Evolutionary conservation across 1,139 yeast genomes (phyloP), one percentile per base, ranked within the genome.

Genomic region (Geotrichum europaeum): DNA sequence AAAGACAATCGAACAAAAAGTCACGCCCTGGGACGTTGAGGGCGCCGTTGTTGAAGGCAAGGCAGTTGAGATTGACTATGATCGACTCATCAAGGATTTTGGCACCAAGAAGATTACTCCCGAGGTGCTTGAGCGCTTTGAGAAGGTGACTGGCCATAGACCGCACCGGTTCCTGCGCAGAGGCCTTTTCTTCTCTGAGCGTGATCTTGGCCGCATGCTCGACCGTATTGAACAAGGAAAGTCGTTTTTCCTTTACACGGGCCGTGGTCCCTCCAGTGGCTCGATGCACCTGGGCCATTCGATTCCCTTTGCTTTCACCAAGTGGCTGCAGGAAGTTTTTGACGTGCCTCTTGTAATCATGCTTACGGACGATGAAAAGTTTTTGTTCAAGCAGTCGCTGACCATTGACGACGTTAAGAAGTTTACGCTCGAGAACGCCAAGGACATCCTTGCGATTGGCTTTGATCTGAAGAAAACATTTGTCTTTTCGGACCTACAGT

Each of bases 21-120:
- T 95, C 66, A 95, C 99, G 0, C 99, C 99, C 55, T 94, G 99
- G 98, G 98, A 94, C 73, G 99, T 95, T 32, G 97, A 89, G 75
- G 99, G 99, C 63, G 99, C 98, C 3, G 96, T 92, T 55, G 96
- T 89, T 58, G 96, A 91, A 69, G 99, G 99, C 56, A 79, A 87
- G 70, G 83, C 88, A 24, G 91, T 87, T 72, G 92, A 85, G 43
- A 92, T 94, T 66, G 97, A 94, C 76, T 94, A 94, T 75, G 94
- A 88, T 64, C 89, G 89, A 75, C 81, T 94, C 68, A 87, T 90
- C 68, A 78, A 80, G 65, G 90, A 89, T 73, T 94, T 94, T 71
- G 99, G 99, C 66, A 92, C 99, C 56, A 84, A 79, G 65, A 79
- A 81, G 58, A 85, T 94, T 68, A 80, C 84, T 18, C 76, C 79